phyloP scores from a whole-genome alignment of 1,139 yeast species.

The Taiozyma sp. region DNA sequence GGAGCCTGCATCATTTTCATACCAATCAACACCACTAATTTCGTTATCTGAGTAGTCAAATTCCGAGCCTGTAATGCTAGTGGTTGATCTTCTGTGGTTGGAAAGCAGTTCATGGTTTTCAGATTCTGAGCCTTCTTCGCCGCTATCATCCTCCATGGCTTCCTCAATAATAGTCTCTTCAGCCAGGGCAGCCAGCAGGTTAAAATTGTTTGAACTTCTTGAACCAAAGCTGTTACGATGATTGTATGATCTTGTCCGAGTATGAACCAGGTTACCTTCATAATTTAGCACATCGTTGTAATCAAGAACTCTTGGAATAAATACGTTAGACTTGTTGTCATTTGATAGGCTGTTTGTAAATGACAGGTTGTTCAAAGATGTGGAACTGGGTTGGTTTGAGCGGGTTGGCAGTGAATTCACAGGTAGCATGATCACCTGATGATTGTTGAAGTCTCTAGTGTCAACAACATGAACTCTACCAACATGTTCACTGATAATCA shows the following conservation, averaged over 20 bases:
- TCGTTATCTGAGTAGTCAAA: conserved; percentile 32
- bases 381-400: conserved; percentile 5
- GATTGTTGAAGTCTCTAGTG: conserved; percentile 64
- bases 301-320: conserved; percentile 21
- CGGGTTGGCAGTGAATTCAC: conserved; percentile 19
- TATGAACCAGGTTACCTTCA: conserved; percentile 13
- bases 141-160: not conserved
- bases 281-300: conserved; percentile 19
- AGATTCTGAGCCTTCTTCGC: not conserved
- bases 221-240: conserved; percentile 11
- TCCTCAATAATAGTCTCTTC: conserved; percentile 3
- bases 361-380: conserved; percentile 1
- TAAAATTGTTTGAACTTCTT: conserved; percentile 19
- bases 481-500: conserved; percentile 77
- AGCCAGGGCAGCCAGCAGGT: conserved; percentile 13
- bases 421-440: conserved; percentile 68
- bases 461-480: conserved; percentile 85
- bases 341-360: not conserved
- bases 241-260: conserved; percentile 1
- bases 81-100: conserved; percentile 5
- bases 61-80: conserved; percentile 13
- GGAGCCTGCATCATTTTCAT: conserved; percentile 34
- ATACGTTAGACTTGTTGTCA: conserved; percentile 3
- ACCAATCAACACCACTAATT: conserved; percentile 44
- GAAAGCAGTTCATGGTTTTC: conserved; percentile 3